Percentiles rank a stretch among this genome's conserved stretches.
These are phyloP conservation scores for Colletotrichum lindemuthianum DNA, from an alignment of 2,329 filamentous ascomycete species.

Conservation along the genomic window DNA sequence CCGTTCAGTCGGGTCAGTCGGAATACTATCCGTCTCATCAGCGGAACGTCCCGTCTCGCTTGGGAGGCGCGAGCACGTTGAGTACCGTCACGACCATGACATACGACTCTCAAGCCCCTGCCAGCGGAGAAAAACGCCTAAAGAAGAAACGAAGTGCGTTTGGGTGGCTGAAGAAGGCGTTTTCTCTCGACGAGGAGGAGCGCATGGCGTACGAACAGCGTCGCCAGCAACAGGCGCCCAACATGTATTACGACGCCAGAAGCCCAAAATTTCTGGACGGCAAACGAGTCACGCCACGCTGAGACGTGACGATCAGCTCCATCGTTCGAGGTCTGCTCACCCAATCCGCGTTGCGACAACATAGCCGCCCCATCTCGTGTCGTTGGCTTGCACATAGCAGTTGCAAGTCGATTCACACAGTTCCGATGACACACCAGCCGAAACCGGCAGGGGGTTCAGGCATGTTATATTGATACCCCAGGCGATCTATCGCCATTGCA, in stretches of 20 bases:
- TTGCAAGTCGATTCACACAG: too few species aligned
- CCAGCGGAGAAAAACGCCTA: slow-evolving; percentile 52
- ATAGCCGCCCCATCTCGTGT: too few species aligned
- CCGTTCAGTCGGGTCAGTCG: slow-evolving; percentile 36
- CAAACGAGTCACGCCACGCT: slow-evolving; percentile 51
- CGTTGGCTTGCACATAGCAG: too few species aligned
- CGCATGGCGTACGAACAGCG: slow-evolving; percentile 67
- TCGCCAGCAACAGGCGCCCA: slow-evolving; percentile 55
- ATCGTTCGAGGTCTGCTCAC: too few species aligned
- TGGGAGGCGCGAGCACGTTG: slow-evolving; percentile 66
- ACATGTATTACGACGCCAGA: slow-evolving; percentile 60
- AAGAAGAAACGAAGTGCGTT: slow-evolving; percentile 76
- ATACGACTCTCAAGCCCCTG: slow-evolving; percentile 48
- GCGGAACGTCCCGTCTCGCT: slow-evolving; percentile 62
- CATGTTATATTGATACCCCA: slow-evolving; percentile 27
- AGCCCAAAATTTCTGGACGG: slow-evolving; percentile 67
- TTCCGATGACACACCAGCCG: too few species aligned
- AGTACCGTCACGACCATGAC: slow-evolving; percentile 63
- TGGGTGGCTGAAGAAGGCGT: slow-evolving; percentile 75
- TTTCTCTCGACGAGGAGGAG: slow-evolving; percentile 72
- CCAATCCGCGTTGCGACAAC: too few species aligned
- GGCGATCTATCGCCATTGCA: slow-evolving; percentile 3
- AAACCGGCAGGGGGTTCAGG: neutral
- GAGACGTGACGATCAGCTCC: neutral
- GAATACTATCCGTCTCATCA: slow-evolving; percentile 50